phyloP scores from a whole-genome alignment of 2,329 filamentous ascomycete genomes.

The Stemphylium vesicarium region DNA sequence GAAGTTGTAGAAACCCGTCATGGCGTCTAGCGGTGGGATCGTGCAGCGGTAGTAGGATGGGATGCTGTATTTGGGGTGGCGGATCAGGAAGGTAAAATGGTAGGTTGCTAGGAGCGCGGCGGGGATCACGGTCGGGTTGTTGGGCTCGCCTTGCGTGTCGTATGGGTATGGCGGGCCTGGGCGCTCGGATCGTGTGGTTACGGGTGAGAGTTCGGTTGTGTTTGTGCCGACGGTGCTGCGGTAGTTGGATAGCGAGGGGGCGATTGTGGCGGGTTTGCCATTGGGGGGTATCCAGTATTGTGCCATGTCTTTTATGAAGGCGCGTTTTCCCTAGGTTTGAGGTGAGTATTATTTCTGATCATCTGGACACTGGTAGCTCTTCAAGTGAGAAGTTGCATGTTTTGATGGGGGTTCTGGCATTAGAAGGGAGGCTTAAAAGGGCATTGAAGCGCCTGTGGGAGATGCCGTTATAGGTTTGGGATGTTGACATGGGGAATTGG shows the following conservation, averaged over 20 bases:
- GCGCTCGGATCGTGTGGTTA: constrained; percentile 35
- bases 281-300: constrained; percentile 87
- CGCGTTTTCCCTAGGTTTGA: constrained; percentile 73
- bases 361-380: background rate
- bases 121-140: constrained; percentile 87
- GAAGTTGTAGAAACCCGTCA: constrained; percentile 88
- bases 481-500: background rate
- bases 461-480: too few relatives aligned
- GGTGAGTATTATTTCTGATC: constrained; percentile 28
- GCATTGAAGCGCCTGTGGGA: background rate
- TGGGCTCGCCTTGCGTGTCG: constrained; percentile 63
- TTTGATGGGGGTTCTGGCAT: background rate
- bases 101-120: constrained; percentile 75
- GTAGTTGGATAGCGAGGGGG: constrained; percentile 72
- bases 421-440: background rate
- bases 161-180: constrained; percentile 62
- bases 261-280: constrained; percentile 70
- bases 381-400: background rate
- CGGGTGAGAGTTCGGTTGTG: constrained; percentile 41
- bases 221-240: constrained; percentile 67
- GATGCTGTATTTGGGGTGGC: constrained; percentile 88
- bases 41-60: constrained; percentile 96
- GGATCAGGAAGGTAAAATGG: constrained; percentile 96
- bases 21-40: constrained; percentile 78
- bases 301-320: constrained; percentile 98